phyloP scores from a whole-genome alignment of 1,139 yeast species.

The Sugiyamaella neomexicana region DNA sequence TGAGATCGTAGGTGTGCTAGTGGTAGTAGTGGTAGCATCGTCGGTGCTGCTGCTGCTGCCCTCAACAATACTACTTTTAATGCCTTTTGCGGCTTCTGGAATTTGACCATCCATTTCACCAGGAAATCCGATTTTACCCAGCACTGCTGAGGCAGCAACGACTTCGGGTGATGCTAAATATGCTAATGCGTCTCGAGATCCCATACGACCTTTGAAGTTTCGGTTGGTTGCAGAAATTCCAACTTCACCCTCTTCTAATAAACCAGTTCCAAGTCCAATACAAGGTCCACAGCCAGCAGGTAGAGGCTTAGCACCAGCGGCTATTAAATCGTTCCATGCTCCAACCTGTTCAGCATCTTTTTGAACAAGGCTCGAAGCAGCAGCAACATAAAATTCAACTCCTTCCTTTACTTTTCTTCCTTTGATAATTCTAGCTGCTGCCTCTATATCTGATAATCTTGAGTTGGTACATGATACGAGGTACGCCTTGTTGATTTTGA shows the following conservation, averaged over 20 bases:
- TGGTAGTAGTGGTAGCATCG: conserved; percentile 36
- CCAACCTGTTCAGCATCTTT: conserved; percentile 87
- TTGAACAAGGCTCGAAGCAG: conserved; percentile 93
- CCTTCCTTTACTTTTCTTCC: conserved; percentile 82
- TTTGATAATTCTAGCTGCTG: conserved; percentile 85
- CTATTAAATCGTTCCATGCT: conserved; percentile 85
- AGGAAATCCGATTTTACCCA: conserved; percentile 92
- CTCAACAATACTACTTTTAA: conserved; percentile 50
- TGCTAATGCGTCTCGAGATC: conserved; percentile 93
- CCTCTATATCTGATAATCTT: conserved; percentile 84
- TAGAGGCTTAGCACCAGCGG: conserved; percentile 91
- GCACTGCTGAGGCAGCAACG: conserved; percentile 94
- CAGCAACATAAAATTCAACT: conserved; percentile 95
- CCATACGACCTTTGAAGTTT: conserved; percentile 99
- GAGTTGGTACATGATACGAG: conserved; percentile 98
- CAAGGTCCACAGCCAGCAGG: conserved; percentile 99
- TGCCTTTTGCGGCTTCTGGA: conserved; percentile 46
- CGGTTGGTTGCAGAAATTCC: conserved; percentile 98
- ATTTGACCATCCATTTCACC: conserved; percentile 69
- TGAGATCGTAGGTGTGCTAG: conserved; percentile 53
- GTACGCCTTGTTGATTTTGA: conserved; percentile 89
- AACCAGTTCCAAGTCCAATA: conserved; percentile 94
- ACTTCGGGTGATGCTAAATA: conserved; percentile 97
- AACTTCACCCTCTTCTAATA: conserved; percentile 91
- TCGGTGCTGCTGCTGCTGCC: conserved; percentile 28